Percentiles rank a stretch among this genome's conserved stretches.
Evolutionary conservation across 1,284 basidiomycete species (phyloP).

Genomic region (Takashimella tepidaria): DNA sequence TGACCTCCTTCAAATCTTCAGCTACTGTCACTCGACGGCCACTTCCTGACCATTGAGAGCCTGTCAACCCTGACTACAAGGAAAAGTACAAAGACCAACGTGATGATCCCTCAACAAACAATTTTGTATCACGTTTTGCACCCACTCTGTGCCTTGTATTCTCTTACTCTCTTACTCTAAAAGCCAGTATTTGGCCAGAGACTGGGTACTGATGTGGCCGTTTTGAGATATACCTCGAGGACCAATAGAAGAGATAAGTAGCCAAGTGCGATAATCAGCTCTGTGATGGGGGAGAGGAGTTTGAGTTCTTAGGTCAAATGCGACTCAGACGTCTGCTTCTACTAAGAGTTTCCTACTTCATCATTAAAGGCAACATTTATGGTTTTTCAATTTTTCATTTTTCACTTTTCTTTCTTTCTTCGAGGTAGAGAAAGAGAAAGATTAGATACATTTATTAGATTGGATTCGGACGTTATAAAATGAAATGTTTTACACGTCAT

Average conservation of each 20-base stretch:
- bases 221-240: slow-evolving; percentile 43
- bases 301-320: too few species aligned
- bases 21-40: too few species aligned
- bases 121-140: slow-evolving; percentile 50
- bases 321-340: slow-evolving; percentile 17
- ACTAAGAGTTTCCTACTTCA: too few species aligned
- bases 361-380: too few species aligned
- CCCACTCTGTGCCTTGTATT: slow-evolving; percentile 51
- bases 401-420: too few species aligned
- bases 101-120: slow-evolving; percentile 15
- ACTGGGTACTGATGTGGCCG: slow-evolving; percentile 49
- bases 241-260: slow-evolving; percentile 23
- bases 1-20: background rate
- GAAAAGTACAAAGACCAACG: slow-evolving; percentile 28
- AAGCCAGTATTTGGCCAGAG: slow-evolving; percentile 48
- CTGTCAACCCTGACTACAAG: slow-evolving; percentile 22
- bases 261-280: too few species aligned
- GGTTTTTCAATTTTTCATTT: too few species aligned
- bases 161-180: slow-evolving; percentile 36
- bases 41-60: slow-evolving; percentile 1
- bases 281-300: too few species aligned
- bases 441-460: too few species aligned
- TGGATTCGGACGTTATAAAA: too few species aligned
- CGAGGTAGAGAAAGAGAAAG: too few species aligned
- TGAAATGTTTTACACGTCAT: background rate